Conservation (phyloP, 116 monocot genomes). For the Iris pallida region DNA sequence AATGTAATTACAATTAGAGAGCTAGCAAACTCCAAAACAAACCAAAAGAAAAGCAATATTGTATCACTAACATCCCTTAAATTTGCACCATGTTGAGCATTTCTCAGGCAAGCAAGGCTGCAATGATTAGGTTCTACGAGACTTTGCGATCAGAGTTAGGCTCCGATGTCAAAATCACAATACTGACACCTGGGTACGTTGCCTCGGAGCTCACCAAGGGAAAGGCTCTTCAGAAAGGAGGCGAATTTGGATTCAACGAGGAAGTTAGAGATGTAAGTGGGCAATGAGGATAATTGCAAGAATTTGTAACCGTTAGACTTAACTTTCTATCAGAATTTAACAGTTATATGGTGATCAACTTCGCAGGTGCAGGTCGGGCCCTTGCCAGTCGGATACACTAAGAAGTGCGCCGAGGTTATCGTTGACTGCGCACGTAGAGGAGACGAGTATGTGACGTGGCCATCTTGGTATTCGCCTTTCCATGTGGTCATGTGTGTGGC, state of each 20-base stretch:
- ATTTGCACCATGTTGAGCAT: too few relatives aligned
- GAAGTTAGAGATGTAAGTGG: constrained; percentile 55
- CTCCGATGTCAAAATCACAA: constrained; percentile 43
- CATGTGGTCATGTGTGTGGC: constrained; percentile 36
- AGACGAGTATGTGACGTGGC: constrained; percentile 50
- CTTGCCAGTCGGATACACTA: constrained; percentile 37
- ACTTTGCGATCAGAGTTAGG: constrained; percentile 36
- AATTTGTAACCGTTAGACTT: too few relatives aligned
- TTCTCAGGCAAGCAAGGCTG: constrained; percentile 72
- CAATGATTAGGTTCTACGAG: constrained; percentile 48
- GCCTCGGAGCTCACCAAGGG: constrained; percentile 64
- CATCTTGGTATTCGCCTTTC: constrained; percentile 42
- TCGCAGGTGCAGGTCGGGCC: constrained; percentile 40
- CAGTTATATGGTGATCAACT: not conserved
- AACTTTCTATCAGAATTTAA: too few relatives aligned
- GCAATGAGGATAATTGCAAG: not conserved
- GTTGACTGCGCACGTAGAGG: constrained; percentile 39
- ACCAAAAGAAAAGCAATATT: too few relatives aligned
- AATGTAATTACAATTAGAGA: too few relatives aligned
- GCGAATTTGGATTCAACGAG: constrained; percentile 38
- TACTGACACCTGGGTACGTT: constrained; percentile 46
- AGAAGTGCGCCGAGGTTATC: constrained; percentile 33
- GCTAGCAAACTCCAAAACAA: too few relatives aligned
- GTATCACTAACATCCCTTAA: too few relatives aligned
- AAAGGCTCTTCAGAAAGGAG: constrained; percentile 47